Evolutionary conservation across 2,329 filamentous ascomycete genomes (phyloP).

Genomic region (Fusarium verticillioides): DNA sequence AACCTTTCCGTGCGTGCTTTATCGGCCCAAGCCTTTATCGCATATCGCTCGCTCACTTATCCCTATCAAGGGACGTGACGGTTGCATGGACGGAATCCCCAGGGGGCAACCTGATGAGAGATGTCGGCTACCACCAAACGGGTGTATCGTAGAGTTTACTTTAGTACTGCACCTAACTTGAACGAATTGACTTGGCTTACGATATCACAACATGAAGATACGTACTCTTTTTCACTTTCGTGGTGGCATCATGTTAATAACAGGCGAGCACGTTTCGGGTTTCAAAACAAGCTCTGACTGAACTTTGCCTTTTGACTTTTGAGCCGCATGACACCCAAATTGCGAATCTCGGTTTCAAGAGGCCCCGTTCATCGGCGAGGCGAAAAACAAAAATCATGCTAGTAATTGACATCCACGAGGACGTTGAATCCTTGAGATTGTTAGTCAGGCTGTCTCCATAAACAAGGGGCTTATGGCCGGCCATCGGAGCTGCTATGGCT

Average conservation of each 20-base stretch:
- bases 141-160: conserved; percentile 2
- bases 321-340: conserved; percentile 16
- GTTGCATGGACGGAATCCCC: conserved; percentile 11
- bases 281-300: conserved; percentile 4
- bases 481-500: conserved; percentile 37
- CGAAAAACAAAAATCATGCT: conserved; percentile 4
- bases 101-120: conserved; percentile 14
- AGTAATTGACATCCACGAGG: background rate
- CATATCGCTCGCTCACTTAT: conserved; percentile 1
- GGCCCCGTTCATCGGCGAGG: conserved; percentile 23
- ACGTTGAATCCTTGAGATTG: background rate
- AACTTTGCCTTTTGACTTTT: background rate
- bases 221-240: background rate
- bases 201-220: background rate
- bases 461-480: conserved; percentile 15
- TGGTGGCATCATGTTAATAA: conserved; percentile 18
- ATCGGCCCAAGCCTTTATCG: background rate
- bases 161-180: background rate
- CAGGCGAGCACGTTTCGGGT: conserved; percentile 26
- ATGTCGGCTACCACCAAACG: background rate
- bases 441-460: conserved; percentile 14
- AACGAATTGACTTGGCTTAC: background rate
- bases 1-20: background rate
- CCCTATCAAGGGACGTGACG: conserved; percentile 3
- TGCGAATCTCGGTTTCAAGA: conserved; percentile 8